A percentile compares a stretch with the other conserved stretches of the same genome.
Evolutionary conservation across 768 basidiomycete species (phyloP).

Genomic region (Termitomyces sp.): DNA sequence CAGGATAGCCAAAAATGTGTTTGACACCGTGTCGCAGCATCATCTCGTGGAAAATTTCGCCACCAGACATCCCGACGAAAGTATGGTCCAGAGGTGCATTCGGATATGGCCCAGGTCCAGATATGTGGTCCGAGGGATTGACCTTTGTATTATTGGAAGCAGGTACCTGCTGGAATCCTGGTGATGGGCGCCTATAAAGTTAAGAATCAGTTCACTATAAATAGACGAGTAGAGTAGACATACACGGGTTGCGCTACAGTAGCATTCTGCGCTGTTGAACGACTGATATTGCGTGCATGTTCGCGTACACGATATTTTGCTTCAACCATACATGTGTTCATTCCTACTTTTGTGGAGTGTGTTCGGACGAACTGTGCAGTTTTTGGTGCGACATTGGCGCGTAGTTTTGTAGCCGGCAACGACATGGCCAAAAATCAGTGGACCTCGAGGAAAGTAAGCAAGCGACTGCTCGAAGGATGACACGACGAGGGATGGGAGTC

Average conservation of each 20-base stretch:
- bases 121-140: slow-evolving; percentile 27
- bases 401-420: slow-evolving; percentile 38
- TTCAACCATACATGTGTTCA: slow-evolving; percentile 56
- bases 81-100: slow-evolving; percentile 66
- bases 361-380: slow-evolving; percentile 38
- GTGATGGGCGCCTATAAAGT: slow-evolving; percentile 52
- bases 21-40: slow-evolving; percentile 96
- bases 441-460: slow-evolving; percentile 3
- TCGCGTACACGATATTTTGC: slow-evolving; percentile 80
- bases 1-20: slow-evolving; percentile 97
- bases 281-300: slow-evolving; percentile 72
- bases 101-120: slow-evolving; percentile 37
- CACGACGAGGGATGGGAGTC: slow-evolving; percentile 7
- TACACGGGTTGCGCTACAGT: slow-evolving; percentile 62
- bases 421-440: slow-evolving; percentile 32
- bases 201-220: slow-evolving; percentile 5
- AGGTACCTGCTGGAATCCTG: slow-evolving; percentile 43
- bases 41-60: slow-evolving; percentile 99
- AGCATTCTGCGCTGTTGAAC: slow-evolving; percentile 58
- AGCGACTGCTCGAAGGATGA: not conserved
- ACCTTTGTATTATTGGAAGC: slow-evolving; percentile 30
- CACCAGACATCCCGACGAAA: slow-evolving; percentile 93
- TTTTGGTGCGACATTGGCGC: slow-evolving; percentile 33
- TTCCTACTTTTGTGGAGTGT: slow-evolving; percentile 45
- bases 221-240: slow-evolving; percentile 1